These are phyloP conservation scores for Aspergillus costaricaensis DNA, from an alignment of 2,329 filamentous ascomycete species.

Conservation along the genomic window DNA sequence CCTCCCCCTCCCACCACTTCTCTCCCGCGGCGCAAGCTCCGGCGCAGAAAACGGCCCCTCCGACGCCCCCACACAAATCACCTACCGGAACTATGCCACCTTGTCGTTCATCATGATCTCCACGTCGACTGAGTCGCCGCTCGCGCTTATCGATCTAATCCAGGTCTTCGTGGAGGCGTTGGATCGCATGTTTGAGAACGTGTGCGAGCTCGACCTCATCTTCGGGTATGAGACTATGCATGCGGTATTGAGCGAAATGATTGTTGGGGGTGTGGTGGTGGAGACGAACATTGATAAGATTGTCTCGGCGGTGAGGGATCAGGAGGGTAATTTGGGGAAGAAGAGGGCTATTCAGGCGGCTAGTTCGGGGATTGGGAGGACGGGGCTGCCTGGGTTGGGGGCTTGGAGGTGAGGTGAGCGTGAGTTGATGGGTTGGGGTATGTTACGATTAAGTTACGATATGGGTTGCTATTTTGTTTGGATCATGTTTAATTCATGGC, in stretches of 20 bases:
- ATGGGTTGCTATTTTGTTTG: neutral
- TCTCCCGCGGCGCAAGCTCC: conserved; percentile 55
- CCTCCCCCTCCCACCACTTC: conserved; percentile 72
- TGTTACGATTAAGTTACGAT: neutral
- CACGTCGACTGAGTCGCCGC: conserved; percentile 91
- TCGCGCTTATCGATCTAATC: conserved; percentile 93
- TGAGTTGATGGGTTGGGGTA: neutral
- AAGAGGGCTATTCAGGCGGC: conserved; percentile 47
- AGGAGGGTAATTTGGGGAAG: conserved; percentile 47
- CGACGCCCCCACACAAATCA: conserved; percentile 91
- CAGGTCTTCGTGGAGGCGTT: conserved; percentile 97
- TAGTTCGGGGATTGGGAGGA: conserved; percentile 40
- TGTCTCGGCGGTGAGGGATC: conserved; percentile 73
- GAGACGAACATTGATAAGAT: conserved; percentile 90
- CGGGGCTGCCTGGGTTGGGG: conserved; percentile 41
- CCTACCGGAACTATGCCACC: conserved; percentile 96
- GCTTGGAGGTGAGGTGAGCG: conserved; percentile 38
- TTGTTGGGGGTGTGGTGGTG: conserved; percentile 90
- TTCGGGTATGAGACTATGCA: conserved; percentile 99
- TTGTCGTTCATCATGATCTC: conserved; percentile 98
- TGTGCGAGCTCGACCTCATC: conserved; percentile 96
- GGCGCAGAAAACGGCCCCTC: conserved; percentile 62
- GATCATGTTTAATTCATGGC: neutral
- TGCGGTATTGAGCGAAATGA: conserved; percentile 87
- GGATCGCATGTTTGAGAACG: conserved; percentile 94